Conservation (phyloP, 352 stramenopile genomes). For the Pythium dissotocum region DNA sequence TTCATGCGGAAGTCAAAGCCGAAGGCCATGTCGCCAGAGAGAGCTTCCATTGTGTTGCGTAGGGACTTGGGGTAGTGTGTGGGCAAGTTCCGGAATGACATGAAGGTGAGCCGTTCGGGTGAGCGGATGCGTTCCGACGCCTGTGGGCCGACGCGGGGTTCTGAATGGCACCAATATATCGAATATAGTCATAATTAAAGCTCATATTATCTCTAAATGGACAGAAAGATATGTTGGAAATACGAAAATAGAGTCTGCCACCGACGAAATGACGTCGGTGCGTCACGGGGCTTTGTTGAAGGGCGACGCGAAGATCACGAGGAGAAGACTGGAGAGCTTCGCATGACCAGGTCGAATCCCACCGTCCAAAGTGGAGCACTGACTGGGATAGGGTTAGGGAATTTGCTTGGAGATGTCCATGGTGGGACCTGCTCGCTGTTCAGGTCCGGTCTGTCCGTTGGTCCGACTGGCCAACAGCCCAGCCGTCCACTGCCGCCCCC, state of each 20-base stretch:
- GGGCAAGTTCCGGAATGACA: conserved; percentile 25
- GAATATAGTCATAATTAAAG: neutral
- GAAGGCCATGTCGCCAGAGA: conserved; percentile 23
- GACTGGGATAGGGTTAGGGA: conserved; percentile 16
- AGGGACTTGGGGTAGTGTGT: neutral
- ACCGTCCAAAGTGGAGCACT: conserved; percentile 10
- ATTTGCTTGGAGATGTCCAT: neutral
- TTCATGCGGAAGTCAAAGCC: conserved; percentile 15
- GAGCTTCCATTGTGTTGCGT: conserved; percentile 22
- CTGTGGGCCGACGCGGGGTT: neutral
- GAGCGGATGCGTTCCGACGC: conserved; percentile 17
- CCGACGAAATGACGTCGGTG: conserved; percentile 32
- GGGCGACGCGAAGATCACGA: conserved; percentile 24
- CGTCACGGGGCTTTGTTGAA: conserved; percentile 38
- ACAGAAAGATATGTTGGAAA: conserved; percentile 6
- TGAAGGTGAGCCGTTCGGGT: neutral
- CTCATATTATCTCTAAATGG: neutral
- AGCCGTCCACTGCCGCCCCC: neutral
- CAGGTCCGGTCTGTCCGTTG: neutral
- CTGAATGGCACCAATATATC: conserved; percentile 1
- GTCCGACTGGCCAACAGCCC: neutral
- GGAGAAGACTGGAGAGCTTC: neutral
- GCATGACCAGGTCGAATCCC: neutral
- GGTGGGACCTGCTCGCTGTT: neutral
- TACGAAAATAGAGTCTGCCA: conserved; percentile 24